These are phyloP conservation scores for Neofusicoccum kwambonambiense DNA, from an alignment of 2,329 filamentous ascomycete genomes.

Conservation along the genomic window DNA sequence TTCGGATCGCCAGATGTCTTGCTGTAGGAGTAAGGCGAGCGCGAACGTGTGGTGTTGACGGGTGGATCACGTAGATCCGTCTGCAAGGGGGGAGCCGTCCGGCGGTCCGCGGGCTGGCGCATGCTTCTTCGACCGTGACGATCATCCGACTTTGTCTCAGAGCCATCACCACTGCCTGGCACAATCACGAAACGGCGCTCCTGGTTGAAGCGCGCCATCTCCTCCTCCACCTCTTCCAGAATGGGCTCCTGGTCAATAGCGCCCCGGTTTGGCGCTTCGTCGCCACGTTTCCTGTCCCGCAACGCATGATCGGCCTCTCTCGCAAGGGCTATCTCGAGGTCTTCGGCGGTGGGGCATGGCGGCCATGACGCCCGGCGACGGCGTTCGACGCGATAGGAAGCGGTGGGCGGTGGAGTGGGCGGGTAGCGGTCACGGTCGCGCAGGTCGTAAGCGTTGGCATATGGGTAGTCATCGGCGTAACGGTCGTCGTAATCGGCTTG, in stretches of 20 bases:
- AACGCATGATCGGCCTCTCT: slow-evolving; percentile 54
- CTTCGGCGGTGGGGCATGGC: slow-evolving; percentile 66
- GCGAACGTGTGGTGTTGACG: slow-evolving; percentile 40
- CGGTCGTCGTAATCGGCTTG: background rate
- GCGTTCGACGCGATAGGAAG: slow-evolving; percentile 20
- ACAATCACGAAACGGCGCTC: slow-evolving; percentile 67
- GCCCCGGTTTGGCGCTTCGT: slow-evolving; percentile 61
- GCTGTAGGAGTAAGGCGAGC: slow-evolving; percentile 48
- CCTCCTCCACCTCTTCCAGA: slow-evolving; percentile 58
- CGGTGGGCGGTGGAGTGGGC: slow-evolving; percentile 9
- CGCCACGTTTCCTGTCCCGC: slow-evolving; percentile 38
- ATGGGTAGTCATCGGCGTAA: background rate
- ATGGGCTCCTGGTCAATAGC: slow-evolving; percentile 67
- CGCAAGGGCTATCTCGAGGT: slow-evolving; percentile 59
- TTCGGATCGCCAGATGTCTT: slow-evolving; percentile 26
- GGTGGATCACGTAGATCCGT: slow-evolving; percentile 39
- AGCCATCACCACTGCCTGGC: slow-evolving; percentile 28
- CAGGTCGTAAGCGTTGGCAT: background rate
- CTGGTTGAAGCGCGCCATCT: slow-evolving; percentile 43
- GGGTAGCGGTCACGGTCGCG: slow-evolving; percentile 9
- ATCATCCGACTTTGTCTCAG: slow-evolving; percentile 5
- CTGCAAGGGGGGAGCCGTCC: slow-evolving; percentile 33
- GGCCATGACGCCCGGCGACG: slow-evolving; percentile 43
- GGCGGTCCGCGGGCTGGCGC: slow-evolving; percentile 2
- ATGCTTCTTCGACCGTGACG: background rate